Evolutionary conservation across 2,329 filamentous ascomycete genomes (phyloP), one percentile per base, ranked within the genome.

Genomic region (Alternaria solani): DNA sequence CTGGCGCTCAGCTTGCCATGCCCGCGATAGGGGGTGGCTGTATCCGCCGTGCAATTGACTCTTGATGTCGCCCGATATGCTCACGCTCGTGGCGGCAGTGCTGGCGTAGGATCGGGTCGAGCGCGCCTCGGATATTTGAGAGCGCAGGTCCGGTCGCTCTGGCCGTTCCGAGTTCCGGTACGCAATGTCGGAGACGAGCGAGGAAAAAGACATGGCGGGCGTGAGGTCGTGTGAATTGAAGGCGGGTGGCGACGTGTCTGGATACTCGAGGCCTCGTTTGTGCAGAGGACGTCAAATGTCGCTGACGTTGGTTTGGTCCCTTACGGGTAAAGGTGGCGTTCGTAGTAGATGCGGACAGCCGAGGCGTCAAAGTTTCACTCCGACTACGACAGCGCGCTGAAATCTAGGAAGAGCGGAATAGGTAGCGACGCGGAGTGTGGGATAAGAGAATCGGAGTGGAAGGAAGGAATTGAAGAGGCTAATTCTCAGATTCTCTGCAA

Each of bases 1-100:
- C 66, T 85, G 83, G 48, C 82, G 77, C 73, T 85, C 83, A 3
- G 83, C 82, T 68, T 85, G 83, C 83, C 83, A 85, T 73, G 82
- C 74, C 59, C 83, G 74, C 48, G 83, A 79, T 11, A 85, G 78
- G 18, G 83, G 83, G 64, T 85, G 83, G 64, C 80, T 81, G 69
- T 85, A 85, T 44, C 83, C 83, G 64, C 82, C 82, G 67, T 85
- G 83, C 57, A 85, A 74, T 70, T 85, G 83, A 52, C 81, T 83
- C 59, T 81, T 80, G 67, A 85, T 84, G 61, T 84, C 83, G 57
- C 83, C 83, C 25, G 78, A 76, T 55, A 85, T 83, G 80, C 81
- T 83, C 65, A 85, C 82, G 69, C 81, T 83, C 32, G 83, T 85
- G 47, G 83, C 83, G 23, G 82, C 81, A 20, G 83, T 85, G 69